phyloP scores from a whole-genome alignment of 2,329 filamentous ascomycete genomes.

The Tolypocladium tundrense region DNA sequence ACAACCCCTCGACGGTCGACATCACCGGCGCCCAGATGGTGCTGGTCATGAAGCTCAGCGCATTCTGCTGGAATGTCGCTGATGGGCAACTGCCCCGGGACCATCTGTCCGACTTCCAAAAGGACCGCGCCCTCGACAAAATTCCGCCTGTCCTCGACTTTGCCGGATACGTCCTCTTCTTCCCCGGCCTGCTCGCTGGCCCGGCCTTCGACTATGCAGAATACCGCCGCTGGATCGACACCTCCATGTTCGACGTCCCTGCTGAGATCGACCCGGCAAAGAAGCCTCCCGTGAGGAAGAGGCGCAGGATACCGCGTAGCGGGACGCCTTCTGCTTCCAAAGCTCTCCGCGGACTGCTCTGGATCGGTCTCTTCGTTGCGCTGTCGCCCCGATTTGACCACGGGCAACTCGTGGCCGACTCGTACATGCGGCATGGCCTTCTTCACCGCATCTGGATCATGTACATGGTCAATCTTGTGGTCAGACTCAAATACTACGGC shows the following conservation, averaged over 20 bases:
- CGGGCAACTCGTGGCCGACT: conserved; percentile 51
- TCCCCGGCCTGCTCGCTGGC: conserved; percentile 79
- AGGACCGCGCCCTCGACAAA: conserved; percentile 63
- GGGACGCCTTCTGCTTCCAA: conserved; percentile 77
- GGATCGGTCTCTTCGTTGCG: conserved; percentile 70
- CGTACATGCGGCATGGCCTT: conserved; percentile 59
- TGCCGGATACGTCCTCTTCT: conserved; percentile 87
- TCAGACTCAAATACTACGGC: conserved; percentile 90
- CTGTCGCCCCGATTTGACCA: conserved; percentile 59
- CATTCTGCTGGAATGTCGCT: conserved; percentile 97
- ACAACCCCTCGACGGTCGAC: conserved; percentile 60
- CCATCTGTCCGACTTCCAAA: conserved; percentile 79
- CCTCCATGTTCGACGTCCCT: conserved; percentile 85
- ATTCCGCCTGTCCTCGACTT: conserved; percentile 75
- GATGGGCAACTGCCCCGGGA: conserved; percentile 74
- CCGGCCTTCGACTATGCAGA: conserved; percentile 93
- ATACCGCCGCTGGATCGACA: conserved; percentile 86
- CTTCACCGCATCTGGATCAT: conserved; percentile 65
- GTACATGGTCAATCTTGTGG: conserved; percentile 73
- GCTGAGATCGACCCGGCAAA: conserved; percentile 73
- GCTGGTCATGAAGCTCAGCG: conserved; percentile 90
- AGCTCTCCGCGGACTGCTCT: conserved; percentile 59
- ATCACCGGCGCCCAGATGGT: conserved; percentile 98
- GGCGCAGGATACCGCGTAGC: conserved; percentile 85
- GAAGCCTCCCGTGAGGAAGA: conserved; percentile 76